Percentiles rank a stretch among this genome's conserved stretches.
Evolutionary conservation across 352 stramenopile species (phyloP).

Genomic region (Pythium chondricola): DNA sequence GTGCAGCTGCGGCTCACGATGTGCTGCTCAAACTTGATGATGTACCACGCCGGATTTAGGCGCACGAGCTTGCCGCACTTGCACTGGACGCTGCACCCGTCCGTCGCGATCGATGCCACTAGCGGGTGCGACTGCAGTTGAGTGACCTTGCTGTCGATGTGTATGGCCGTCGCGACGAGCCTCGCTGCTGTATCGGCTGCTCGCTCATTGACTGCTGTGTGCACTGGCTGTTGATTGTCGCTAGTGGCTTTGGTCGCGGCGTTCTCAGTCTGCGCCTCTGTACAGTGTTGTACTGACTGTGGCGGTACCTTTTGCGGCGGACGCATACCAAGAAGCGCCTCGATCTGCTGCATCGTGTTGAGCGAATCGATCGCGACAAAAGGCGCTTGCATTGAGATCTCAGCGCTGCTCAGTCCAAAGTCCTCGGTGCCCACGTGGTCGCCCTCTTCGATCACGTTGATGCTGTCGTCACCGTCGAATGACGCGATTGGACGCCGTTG

Average conservation of each 20-base stretch:
- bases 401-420: slow-evolving; percentile 30
- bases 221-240: not conserved
- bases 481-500: not conserved
- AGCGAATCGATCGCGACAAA: slow-evolving; percentile 53
- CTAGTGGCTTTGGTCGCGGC: not conserved
- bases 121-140: not conserved
- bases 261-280: not conserved
- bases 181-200: not conserved
- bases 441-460: slow-evolving; percentile 41
- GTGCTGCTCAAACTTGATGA: slow-evolving; percentile 83
- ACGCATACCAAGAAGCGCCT: slow-evolving; percentile 27
- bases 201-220: not conserved
- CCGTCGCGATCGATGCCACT: slow-evolving; percentile 32
- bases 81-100: slow-evolving; percentile 55
- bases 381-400: slow-evolving; percentile 38
- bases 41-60: slow-evolving; percentile 80
- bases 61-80: slow-evolving; percentile 67
- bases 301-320: not conserved
- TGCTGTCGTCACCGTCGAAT: slow-evolving; percentile 19
- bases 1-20: slow-evolving; percentile 77
- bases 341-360: slow-evolving; percentile 42
- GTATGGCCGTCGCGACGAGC: not conserved
- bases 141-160: not conserved
- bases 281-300: not conserved
- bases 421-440: slow-evolving; percentile 49